Evolutionary conservation across 176 grass and related monocot species (phyloP), one percentile per base, ranked within the genome.

Genomic region (Oryza nivara): DNA sequence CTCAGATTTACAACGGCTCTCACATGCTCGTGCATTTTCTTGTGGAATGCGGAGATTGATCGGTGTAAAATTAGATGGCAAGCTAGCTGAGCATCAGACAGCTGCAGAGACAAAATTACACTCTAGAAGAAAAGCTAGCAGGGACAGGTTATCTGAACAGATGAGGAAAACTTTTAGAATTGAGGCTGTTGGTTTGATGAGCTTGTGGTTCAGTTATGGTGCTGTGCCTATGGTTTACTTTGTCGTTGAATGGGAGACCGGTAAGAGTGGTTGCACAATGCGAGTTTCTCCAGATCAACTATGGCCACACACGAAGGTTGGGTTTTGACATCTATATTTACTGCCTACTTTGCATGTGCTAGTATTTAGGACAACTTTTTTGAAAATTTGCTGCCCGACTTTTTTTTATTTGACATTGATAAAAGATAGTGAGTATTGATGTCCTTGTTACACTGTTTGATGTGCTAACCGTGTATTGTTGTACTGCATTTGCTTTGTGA

Each of bases 261-360:
- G 87, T 65, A 90, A 92, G 71, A 77, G 84, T 83, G 89, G 92
- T 34, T 98, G 92, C 85, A 87, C 91, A 68, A 88, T 98, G 70
- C 95, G 86, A 82, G 91, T 95, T 82, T 98, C 92, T 80, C 95
- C 95, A 67, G 92, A 95, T 83, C 92, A 98, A 80, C 85, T 98
- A 83, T 98, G 95, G 95, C 92, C 95, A 15, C 95, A 98, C 69
- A 95, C 95, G 69, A 98, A 98, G 95, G 95, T 98, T 77, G 80
- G 82, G 54, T 65, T 76, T 76, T 82, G 17, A 43, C 28, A 23
- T 38, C 73, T 26, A 74, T 19, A 41, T 11, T 49, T 81, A 81
- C 44, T 82, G 68, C 86, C 80, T 48, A 49, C 79, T 75, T 65
- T 83, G 67, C 47, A 46, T 72, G 69, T 49, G 77, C 72, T 70